These are phyloP conservation scores for Laburnicola sp. DNA, from an alignment of 2,329 filamentous ascomycete species.

Conservation along the genomic window DNA sequence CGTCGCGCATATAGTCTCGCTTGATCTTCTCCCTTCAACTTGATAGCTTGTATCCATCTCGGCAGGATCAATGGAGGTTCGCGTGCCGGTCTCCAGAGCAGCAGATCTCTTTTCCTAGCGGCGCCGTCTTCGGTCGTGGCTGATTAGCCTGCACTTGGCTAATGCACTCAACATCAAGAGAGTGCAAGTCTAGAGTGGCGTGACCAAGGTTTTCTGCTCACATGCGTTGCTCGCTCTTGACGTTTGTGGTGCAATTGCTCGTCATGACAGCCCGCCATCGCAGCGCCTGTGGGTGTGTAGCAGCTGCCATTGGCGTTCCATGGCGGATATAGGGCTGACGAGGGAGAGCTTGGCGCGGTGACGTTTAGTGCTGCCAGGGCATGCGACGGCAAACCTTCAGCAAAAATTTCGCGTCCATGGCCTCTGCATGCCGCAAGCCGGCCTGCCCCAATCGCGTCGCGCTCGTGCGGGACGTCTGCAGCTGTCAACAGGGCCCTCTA, in stretches of 20 bases:
- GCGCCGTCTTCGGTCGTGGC: constrained; percentile 2
- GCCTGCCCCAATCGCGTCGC: neutral
- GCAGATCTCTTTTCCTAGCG: too few species aligned
- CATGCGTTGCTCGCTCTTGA: constrained; percentile 8
- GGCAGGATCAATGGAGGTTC: too few species aligned
- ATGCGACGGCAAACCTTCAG: neutral
- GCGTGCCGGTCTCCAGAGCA: too few species aligned
- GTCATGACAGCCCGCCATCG: neutral
- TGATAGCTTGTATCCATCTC: too few species aligned
- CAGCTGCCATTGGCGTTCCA: neutral
- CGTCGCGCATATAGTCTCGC: too few species aligned
- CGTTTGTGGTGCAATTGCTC: constrained; percentile 2
- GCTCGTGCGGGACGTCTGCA: neutral
- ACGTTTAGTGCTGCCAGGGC: constrained; percentile 3
- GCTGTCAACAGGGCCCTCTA: neutral
- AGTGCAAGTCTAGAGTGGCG: neutral
- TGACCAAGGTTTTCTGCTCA: constrained; percentile 9
- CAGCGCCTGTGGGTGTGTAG: neutral
- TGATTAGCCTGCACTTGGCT: constrained; percentile 13
- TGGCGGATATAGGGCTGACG: neutral
- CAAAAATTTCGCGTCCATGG: constrained; percentile 9
- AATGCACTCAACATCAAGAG: constrained; percentile 12
- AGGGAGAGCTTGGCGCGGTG: constrained; percentile 8
- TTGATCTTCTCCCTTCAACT: too few species aligned
- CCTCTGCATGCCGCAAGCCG: neutral